Evolutionary conservation across 768 basidiomycete genomes (phyloP), one percentile per base, ranked within the genome.

Genomic region (Porphyrellus cyaneotinctus): DNA sequence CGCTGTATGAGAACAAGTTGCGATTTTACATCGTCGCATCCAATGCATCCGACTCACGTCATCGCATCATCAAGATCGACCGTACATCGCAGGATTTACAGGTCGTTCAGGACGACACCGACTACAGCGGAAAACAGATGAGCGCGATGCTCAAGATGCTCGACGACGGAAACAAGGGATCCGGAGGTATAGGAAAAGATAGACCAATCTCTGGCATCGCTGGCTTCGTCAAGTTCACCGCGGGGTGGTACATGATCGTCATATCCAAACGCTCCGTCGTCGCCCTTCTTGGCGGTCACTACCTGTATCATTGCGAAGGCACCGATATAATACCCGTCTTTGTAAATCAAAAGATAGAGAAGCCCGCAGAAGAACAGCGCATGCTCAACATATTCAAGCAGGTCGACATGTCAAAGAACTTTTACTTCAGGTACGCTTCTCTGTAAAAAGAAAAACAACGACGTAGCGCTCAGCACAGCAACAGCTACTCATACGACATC

Each of bases 401-500:
- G 69, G 94, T 97, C 1, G 95, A 99, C 64, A 83, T 98, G 79
- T 87, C 88, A n/a, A 97, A 97, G 73, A 97, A 98, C 73, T 98
- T 98, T 68, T 99, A 97, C 72, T 97, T 97, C 72, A 94, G 91
- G 91, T 91, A 58, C 32, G 66, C 52, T 26, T 52, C 32, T 48
- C 31, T 6, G 30, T 20, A 1, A 8, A 1, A 39, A 20, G 18
- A 8, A 8, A 1, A 39, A 20, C 18, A 8, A 32, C 6, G 20
- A 26, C 4, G 5, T 13, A 30, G 51, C 39, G 17, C 50, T 58
- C 28, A 57, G 26, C 17, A 10, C 30, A 32, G 20, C 32, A 20
- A 35, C 6, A 95, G 94, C 59, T 94, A 97, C 66, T 92, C 95
- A 0, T 99, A 99, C 71, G 95, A 98, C 66, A 74, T 98, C 22